Percentiles rank a stretch among this genome's conserved stretches.
These are phyloP conservation scores for Cydonia oblonga DNA, from an alignment of 331 rosid species.

Conservation along the genomic window DNA sequence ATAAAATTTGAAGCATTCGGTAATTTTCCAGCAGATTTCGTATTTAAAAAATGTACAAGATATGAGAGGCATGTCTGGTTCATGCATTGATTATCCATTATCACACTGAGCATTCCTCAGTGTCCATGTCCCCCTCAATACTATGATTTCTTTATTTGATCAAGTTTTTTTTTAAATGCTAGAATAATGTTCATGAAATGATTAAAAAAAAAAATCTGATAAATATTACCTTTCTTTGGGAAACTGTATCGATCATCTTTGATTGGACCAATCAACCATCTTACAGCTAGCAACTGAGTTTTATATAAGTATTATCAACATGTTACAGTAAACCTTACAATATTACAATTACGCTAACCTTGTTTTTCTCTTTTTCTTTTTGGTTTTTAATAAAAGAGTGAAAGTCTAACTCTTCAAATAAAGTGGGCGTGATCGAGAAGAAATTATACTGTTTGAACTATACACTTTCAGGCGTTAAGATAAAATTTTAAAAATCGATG, in stretches of 20 bases:
- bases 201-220: too few species aligned
- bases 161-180: neutral
- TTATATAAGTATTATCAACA: too few species aligned
- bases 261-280: neutral
- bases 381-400: too few species aligned
- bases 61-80: slow-evolving; percentile 29
- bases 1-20: neutral
- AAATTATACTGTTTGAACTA: too few species aligned
- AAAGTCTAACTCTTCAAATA: too few species aligned
- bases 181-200: neutral
- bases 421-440: too few species aligned
- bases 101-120: slow-evolving; percentile 12
- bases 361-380: too few species aligned
- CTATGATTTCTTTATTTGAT: neutral
- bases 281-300: too few species aligned
- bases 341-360: too few species aligned
- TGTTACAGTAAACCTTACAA: too few species aligned
- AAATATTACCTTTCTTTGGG: neutral
- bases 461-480: too few species aligned
- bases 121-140: slow-evolving; percentile 34
- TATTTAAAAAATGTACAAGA: neutral
- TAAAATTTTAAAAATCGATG: too few species aligned
- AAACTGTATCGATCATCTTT: neutral
- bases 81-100: slow-evolving; percentile 32
- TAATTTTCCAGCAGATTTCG: neutral